phyloP scores from a whole-genome alignment of 2,329 filamentous ascomycete genomes.

The Mariannaea sp. region DNA sequence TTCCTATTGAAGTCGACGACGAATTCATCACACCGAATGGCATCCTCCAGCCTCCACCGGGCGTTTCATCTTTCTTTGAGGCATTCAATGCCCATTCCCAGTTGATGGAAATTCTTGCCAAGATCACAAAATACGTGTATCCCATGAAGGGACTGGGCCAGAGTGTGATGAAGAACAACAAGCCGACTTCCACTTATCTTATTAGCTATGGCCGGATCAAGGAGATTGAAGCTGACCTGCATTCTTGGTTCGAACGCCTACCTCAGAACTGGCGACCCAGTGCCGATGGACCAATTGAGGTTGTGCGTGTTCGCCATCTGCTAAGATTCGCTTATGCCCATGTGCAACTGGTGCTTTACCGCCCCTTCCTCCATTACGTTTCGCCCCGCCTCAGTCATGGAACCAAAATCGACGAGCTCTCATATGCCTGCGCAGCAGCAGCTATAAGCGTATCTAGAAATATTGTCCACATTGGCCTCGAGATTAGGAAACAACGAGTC shows the following conservation, averaged over 20 bases:
- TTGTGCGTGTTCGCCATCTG: conserved; percentile 76
- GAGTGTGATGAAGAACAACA: conserved; percentile 48
- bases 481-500: conserved; percentile 75
- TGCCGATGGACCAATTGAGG: conserved; percentile 73
- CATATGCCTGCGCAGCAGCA: conserved; percentile 72
- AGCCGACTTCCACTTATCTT: conserved; percentile 58
- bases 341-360: conserved; percentile 80
- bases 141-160: conserved; percentile 63
- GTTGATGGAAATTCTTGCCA: conserved; percentile 66
- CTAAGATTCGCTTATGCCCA: conserved; percentile 81
- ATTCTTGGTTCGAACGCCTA: conserved; percentile 67
- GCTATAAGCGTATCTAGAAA: conserved; percentile 69
- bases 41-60: conserved; percentile 59
- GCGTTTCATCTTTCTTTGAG: conserved; percentile 63
- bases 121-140: conserved; percentile 69
- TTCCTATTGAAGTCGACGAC: conserved; percentile 69
- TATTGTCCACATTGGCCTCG: conserved; percentile 78
- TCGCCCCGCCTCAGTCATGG: conserved; percentile 64
- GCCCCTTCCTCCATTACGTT: conserved; percentile 83
- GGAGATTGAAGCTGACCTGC: conserved; percentile 66
- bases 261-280: conserved; percentile 80
- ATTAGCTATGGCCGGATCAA: conserved; percentile 68
- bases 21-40: conserved; percentile 66
- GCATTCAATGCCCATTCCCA: conserved; percentile 70
- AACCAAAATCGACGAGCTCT: conserved; percentile 71